Evolutionary conservation across 306 rosid genomes (phyloP), one percentile per base, ranked within the genome.

Genomic region (Quercus dentata): DNA sequence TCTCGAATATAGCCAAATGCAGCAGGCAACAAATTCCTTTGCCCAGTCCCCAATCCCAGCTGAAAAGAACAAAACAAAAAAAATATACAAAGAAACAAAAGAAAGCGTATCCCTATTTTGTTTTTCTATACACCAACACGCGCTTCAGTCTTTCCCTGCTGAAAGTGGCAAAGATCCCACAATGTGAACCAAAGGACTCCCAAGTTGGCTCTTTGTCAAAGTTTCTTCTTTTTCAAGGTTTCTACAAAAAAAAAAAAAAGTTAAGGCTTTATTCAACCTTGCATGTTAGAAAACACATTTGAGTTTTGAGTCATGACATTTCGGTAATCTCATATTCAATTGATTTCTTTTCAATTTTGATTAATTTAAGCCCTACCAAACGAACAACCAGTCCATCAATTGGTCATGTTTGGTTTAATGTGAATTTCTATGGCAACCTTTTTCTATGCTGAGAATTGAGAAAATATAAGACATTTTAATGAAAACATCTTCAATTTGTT

Each of bases 61-160:
- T 86, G 59, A 85, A 87, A 90, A 83, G 86, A 88, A 87, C 81
- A 79, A 86, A 81, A 27, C 23, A 19, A 77, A 25, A 56, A 80
- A 65, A 78, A 46, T 35, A 27, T 21, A 21, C 55, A 79, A 69
- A 6, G 28, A 72, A 78, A 79, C 73, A 71, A 82, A 56, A 76
- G 51, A 81, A n/a, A n/a, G n/a, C n/a, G n/a, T n/a, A 83, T 30
- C 27, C 78, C 74, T 33, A 9, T 76, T 78, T 78, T 78, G 56
- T 41, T 81, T 80, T 82, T 13, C 85, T 54, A 57, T 75, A 73
- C 79, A 69, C 82, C 83, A 86, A 63, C 84, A 72, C 73, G 58
- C 84, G 91, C 67, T 54, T 74, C 71, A 56, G 46, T 84, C 75
- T 82, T 83, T 63, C 96, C 87, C 78, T 70, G 86, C 71, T 69